Evolutionary conservation across 306 rosid genomes (phyloP).

Genomic region (Cucumis hystrix): DNA sequence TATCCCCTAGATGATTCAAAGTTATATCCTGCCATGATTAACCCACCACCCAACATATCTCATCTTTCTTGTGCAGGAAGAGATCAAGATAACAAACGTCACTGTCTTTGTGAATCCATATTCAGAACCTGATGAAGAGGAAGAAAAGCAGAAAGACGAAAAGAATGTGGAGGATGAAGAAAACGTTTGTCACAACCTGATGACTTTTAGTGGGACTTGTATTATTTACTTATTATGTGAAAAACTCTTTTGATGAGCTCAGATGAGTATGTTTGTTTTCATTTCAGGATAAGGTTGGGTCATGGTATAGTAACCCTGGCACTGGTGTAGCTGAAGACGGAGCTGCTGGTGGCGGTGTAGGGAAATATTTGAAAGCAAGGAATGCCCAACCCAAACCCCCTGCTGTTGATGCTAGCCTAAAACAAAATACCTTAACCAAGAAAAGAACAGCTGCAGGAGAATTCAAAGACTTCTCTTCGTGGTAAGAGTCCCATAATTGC

Average conservation of each 20-base stretch:
- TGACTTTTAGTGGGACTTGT: background rate
- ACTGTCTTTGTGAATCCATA: slow-evolving; percentile 79
- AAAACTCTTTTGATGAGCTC: background rate
- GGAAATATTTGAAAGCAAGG: slow-evolving; percentile 72
- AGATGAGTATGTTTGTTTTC: background rate
- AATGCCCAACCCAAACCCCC: slow-evolving; percentile 36
- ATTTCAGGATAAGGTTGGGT: slow-evolving; percentile 70
- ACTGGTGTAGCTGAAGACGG: slow-evolving; percentile 50
- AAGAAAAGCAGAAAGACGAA: slow-evolving; percentile 40
- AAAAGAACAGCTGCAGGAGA: slow-evolving; percentile 58
- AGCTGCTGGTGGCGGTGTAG: slow-evolving; percentile 45
- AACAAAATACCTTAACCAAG: slow-evolving; percentile 36
- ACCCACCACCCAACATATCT: background rate
- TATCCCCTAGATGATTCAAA: background rate
- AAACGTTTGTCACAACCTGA: slow-evolving; percentile 38
- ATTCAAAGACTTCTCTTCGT: slow-evolving; percentile 63
- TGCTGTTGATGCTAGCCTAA: slow-evolving; percentile 17
- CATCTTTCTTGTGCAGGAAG: slow-evolving; percentile 52
- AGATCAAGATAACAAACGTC: slow-evolving; percentile 71
- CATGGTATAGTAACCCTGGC: slow-evolving; percentile 87
- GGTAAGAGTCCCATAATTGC: slow-evolving; percentile 23
- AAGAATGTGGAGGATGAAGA: slow-evolving; percentile 66
- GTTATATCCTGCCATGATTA: background rate
- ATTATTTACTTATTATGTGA: background rate
- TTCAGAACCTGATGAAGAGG: slow-evolving; percentile 78